phyloP scores from a whole-genome alignment of 1,284 basidiomycete species.

The Cystobasidium slooffiae region DNA sequence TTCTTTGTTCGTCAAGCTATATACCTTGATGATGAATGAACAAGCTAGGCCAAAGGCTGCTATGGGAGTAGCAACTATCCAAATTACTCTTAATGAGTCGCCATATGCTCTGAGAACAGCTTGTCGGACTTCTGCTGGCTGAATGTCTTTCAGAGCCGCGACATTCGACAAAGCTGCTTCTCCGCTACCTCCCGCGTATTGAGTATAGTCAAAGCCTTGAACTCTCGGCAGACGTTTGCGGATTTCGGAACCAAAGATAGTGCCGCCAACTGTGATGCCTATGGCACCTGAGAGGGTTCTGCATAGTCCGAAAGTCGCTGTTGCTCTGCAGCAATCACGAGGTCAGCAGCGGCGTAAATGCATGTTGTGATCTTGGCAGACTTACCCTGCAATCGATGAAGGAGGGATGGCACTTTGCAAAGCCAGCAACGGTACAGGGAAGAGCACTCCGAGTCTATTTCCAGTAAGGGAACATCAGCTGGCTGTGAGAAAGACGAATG shows the following conservation, averaged over 20 bases:
- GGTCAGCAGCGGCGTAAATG: not conserved
- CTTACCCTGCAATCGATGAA: conserved; percentile 75
- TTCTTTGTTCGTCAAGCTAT: conserved; percentile 48
- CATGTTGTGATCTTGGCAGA: not conserved
- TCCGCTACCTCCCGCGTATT: conserved; percentile 48
- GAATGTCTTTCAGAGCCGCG: conserved; percentile 56
- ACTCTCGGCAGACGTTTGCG: conserved; percentile 46
- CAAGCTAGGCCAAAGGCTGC: conserved; percentile 53
- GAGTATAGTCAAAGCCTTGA: conserved; percentile 43
- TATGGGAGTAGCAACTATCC: conserved; percentile 64
- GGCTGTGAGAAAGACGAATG: not conserved
- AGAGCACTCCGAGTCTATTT: conserved; percentile 47
- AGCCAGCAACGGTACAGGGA: conserved; percentile 48
- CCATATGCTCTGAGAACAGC: conserved; percentile 72
- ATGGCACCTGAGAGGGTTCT: conserved; percentile 77
- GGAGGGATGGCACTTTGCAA: conserved; percentile 79
- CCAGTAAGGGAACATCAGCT: conserved; percentile 40
- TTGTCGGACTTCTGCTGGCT: conserved; percentile 56
- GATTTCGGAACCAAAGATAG: conserved; percentile 53
- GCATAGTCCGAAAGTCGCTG: conserved; percentile 71
- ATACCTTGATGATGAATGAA: conserved; percentile 50
- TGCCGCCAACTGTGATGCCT: conserved; percentile 66
- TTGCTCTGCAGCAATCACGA: conserved; percentile 69
- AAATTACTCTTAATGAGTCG: conserved; percentile 69
- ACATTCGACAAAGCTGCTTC: conserved; percentile 37